These are phyloP conservation scores for Pleurotus eryngii DNA, from an alignment of 768 basidiomycete genomes.

Conservation along the genomic window DNA sequence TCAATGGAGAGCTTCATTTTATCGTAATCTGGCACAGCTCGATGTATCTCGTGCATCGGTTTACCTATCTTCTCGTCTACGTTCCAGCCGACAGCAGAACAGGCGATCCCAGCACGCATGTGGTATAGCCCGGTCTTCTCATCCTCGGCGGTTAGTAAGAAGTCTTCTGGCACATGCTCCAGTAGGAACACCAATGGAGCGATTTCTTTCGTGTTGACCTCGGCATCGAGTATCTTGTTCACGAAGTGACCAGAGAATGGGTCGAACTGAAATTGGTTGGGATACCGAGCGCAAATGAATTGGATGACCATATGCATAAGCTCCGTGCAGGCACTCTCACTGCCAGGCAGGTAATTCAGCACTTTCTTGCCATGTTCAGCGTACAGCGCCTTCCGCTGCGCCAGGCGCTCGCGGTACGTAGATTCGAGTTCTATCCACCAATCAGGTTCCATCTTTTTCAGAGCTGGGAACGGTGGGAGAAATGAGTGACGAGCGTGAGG, in stretches of 20 bases:
- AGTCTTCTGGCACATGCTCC: slow-evolving; percentile 53
- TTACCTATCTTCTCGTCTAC: slow-evolving; percentile 44
- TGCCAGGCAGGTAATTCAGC: slow-evolving; percentile 45
- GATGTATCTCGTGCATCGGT: slow-evolving; percentile 43
- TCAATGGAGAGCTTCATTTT: slow-evolving; percentile 49
- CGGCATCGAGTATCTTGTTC: slow-evolving; percentile 38
- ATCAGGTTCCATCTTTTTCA: slow-evolving; percentile 48
- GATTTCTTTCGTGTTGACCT: slow-evolving; percentile 21
- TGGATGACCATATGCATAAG: slow-evolving; percentile 55
- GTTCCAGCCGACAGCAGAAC: slow-evolving; percentile 51
- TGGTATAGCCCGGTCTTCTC: slow-evolving; percentile 38
- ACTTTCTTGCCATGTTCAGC: slow-evolving; percentile 35
- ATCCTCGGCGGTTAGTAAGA: slow-evolving; percentile 40
- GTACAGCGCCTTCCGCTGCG: slow-evolving; percentile 38
- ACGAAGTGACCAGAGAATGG: slow-evolving; percentile 31
- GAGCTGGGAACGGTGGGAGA: slow-evolving; percentile 24
- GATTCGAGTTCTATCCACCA: slow-evolving; percentile 58
- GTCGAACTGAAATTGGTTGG: slow-evolving; percentile 44
- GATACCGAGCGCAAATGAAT: slow-evolving; percentile 55
- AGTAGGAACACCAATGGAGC: slow-evolving; percentile 42
- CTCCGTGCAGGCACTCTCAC: slow-evolving; percentile 46
- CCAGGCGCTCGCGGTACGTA: slow-evolving; percentile 41
- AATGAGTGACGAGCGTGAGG: not conserved
- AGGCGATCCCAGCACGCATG: slow-evolving; percentile 41
- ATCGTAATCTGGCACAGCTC: slow-evolving; percentile 46